Conservation (phyloP, 805 yeast genomes). For the Trichomonascus vanleenenianus region DNA sequence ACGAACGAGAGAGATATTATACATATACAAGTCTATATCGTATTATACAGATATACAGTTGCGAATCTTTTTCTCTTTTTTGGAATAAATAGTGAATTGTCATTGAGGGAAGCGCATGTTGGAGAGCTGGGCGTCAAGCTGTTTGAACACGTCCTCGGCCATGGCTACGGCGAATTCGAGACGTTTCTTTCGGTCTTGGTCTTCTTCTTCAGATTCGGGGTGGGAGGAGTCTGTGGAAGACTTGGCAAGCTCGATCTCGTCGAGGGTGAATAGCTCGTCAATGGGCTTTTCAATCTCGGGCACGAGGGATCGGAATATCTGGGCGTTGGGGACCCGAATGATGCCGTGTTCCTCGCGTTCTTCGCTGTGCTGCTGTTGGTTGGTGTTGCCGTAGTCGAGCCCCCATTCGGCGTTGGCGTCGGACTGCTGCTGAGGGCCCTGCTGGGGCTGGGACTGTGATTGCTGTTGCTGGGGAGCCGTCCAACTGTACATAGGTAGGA, state of each 20-base stretch:
- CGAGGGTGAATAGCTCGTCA: slow-evolving; percentile 8
- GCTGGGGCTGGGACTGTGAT: too few relatives aligned
- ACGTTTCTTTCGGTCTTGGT: slow-evolving; percentile 4
- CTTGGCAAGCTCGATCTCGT: slow-evolving; percentile 3
- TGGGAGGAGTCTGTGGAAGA: too few relatives aligned
- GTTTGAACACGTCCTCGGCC: slow-evolving; percentile 24
- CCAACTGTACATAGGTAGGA: slow-evolving; percentile 7
- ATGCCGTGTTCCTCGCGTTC: slow-evolving; percentile 1
- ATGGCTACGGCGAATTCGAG: slow-evolving; percentile 21
- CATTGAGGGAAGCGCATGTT: background rate
- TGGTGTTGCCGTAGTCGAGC: slow-evolving; percentile 2
- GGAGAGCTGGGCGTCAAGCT: slow-evolving; percentile 19
- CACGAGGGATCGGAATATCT: slow-evolving; percentile 10
- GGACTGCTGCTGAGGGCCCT: too few relatives aligned
- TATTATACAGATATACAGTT: too few relatives aligned
- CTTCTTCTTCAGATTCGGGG: slow-evolving; percentile 8
- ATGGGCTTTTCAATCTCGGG: slow-evolving; percentile 22
- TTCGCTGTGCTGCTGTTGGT: background rate
- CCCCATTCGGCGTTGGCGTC: slow-evolving; percentile 1
- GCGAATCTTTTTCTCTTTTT: background rate
- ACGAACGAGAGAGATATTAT: background rate
- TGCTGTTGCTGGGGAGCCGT: background rate
- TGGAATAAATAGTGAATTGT: background rate
- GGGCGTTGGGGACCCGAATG: slow-evolving; percentile 8
- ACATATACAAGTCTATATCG: background rate